These are phyloP conservation scores for Phialophora chinensis DNA, from an alignment of 2,329 filamentous ascomycete genomes.

Conservation along the genomic window DNA sequence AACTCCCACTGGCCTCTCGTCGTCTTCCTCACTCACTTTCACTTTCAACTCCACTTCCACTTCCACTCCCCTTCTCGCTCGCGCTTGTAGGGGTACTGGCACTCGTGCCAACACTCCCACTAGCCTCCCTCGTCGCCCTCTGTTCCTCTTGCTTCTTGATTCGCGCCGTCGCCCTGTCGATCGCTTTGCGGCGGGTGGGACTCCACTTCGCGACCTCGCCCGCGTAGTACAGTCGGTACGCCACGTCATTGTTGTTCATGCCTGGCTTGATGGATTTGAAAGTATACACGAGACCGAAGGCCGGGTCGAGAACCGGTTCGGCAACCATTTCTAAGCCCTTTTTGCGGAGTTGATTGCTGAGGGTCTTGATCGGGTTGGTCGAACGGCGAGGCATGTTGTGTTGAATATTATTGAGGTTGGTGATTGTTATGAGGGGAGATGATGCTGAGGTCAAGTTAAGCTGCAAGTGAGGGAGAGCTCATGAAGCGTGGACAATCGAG, in stretches of 20 bases:
- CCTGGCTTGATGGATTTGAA: conserved; percentile 24
- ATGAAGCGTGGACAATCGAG: background rate
- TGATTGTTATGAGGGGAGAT: background rate
- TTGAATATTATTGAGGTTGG: background rate
- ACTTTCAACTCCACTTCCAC: background rate
- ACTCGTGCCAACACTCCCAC: conserved; percentile 6
- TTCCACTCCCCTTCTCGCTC: background rate
- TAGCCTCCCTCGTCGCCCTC: conserved; percentile 8
- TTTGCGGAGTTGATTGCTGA: conserved; percentile 29
- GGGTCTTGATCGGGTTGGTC: conserved; percentile 21
- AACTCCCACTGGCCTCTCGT: background rate
- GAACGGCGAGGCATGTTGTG: background rate
- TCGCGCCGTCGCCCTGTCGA: conserved; percentile 20
- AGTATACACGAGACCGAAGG: conserved; percentile 29
- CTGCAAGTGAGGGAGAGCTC: background rate
- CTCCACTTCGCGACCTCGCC: conserved; percentile 31
- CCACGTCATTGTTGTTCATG: conserved; percentile 32
- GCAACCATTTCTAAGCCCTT: conserved; percentile 29
- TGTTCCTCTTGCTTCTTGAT: conserved; percentile 20
- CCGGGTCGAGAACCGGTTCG: conserved; percentile 24
- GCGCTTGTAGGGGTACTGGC: background rate
- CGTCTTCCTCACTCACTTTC: conserved; percentile 3
- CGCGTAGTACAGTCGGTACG: conserved; percentile 28
- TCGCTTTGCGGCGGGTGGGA: conserved; percentile 29
- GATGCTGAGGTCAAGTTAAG: background rate